These are phyloP conservation scores for Syncephalis plumigaleata DNA, from an alignment of 371 early-diverging fungal genomes.

Conservation along the genomic window DNA sequence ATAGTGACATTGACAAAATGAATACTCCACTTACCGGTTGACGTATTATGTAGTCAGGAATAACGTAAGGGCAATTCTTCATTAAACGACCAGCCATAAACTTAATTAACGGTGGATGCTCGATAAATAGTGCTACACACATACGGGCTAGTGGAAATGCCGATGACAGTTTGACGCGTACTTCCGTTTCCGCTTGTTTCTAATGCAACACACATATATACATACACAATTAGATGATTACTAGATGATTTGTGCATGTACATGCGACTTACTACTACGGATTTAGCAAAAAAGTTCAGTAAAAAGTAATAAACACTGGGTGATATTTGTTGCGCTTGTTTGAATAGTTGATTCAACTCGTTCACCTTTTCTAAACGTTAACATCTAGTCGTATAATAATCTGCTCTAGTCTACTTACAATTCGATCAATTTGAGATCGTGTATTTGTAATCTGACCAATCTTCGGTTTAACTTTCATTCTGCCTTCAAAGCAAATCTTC, in stretches of 20 bases:
- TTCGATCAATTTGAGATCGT: neutral
- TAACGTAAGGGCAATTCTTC: neutral
- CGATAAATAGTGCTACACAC: neutral
- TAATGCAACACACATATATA: neutral
- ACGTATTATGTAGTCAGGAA: neutral
- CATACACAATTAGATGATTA: neutral
- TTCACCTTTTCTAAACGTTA: neutral
- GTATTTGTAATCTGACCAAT: neutral
- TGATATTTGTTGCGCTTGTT: neutral
- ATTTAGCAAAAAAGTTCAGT: neutral
- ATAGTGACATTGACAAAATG: neutral
- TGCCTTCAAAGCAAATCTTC: neutral
- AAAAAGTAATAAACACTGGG: neutral
- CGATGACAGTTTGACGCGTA: neutral
- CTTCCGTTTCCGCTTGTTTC: conserved; percentile 1
- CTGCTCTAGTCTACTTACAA: neutral
- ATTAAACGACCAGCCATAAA: neutral
- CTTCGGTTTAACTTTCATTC: neutral
- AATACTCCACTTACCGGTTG: neutral
- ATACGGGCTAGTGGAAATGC: neutral
- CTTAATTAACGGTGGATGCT: neutral
- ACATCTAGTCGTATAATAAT: neutral
- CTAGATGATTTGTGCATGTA: neutral
- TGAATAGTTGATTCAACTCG: neutral
- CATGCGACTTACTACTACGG: neutral